phyloP scores from a whole-genome alignment of 2,329 filamentous ascomycete genomes.

The Chrysoporthe austroafricana region DNA sequence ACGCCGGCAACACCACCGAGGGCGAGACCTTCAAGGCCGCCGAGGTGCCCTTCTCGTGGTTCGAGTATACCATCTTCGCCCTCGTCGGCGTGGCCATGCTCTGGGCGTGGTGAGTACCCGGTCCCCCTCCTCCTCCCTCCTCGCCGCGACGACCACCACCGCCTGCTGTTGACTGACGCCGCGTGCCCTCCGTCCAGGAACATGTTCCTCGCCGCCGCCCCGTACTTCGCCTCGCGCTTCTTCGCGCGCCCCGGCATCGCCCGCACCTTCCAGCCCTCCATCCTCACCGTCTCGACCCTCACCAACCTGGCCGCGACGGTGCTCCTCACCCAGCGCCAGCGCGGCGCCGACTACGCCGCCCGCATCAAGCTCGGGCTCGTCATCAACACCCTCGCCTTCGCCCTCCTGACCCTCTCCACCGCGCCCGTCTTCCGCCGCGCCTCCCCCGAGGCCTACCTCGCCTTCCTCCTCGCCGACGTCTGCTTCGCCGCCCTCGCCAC shows the following conservation, averaged over 20 bases:
- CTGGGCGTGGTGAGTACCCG: conserved; percentile 87
- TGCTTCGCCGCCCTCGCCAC: conserved; percentile 78
- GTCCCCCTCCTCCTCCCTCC: background rate
- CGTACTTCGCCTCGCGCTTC: conserved; percentile 90
- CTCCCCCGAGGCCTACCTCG: conserved; percentile 71
- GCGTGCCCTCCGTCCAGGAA: conserved; percentile 63
- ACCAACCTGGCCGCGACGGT: conserved; percentile 80
- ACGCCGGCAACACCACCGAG: conserved; percentile 30
- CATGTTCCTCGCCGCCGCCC: conserved; percentile 95
- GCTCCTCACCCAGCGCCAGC: conserved; percentile 78
- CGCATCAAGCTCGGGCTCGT: conserved; percentile 79
- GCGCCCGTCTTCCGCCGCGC: conserved; percentile 61
- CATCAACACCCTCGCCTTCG: conserved; percentile 78
- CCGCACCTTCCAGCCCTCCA: conserved; percentile 85
- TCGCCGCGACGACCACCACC: conserved; percentile 13
- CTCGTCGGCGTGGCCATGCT: conserved; percentile 91
- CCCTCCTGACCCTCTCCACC: conserved; percentile 80
- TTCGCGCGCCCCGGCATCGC: conserved; percentile 70
- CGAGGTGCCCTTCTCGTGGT: conserved; percentile 72
- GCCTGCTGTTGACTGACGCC: conserved; percentile 6
- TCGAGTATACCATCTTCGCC: conserved; percentile 84
- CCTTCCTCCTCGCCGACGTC: conserved; percentile 82
- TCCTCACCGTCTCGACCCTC: conserved; percentile 82
- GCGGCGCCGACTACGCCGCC: conserved; percentile 81
- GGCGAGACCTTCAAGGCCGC: conserved; percentile 37